Percentiles rank a stretch among this genome's conserved stretches.
These are phyloP conservation scores for Cryphonectria naterciae DNA, from an alignment of 2,329 filamentous ascomycete genomes.

Conservation along the genomic window DNA sequence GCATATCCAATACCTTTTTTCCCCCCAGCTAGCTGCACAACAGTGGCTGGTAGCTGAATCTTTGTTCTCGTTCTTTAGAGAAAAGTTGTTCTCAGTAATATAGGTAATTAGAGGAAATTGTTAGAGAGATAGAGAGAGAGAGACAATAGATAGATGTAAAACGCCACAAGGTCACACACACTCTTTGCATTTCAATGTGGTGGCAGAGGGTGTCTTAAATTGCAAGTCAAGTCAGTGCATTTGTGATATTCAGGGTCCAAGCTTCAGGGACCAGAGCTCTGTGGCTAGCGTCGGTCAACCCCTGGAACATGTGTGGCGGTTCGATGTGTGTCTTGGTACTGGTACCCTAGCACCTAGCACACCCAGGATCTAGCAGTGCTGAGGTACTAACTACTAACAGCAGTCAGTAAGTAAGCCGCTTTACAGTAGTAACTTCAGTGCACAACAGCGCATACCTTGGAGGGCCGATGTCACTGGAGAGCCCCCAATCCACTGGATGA, in stretches of 20 bases:
- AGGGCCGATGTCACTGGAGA: background rate
- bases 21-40: background rate
- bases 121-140: no score
- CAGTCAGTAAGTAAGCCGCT: background rate
- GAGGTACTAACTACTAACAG: background rate
- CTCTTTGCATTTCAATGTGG: background rate
- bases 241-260: slow-evolving; percentile 17
- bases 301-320: background rate
- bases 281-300: background rate
- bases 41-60: background rate
- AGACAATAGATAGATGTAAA: background rate
- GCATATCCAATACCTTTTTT: background rate
- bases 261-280: slow-evolving; percentile 4
- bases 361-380: background rate
- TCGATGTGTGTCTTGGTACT: background rate
- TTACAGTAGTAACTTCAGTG: background rate
- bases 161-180: no score
- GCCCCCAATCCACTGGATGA: background rate
- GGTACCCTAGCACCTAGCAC: background rate
- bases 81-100: background rate
- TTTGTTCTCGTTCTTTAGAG: background rate
- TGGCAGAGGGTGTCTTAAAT: background rate
- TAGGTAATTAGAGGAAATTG: background rate
- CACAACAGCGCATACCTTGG: background rate
- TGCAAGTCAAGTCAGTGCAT: background rate